Conservation (phyloP, 2,329 filamentous ascomycete species). For the Pyricularia pennisetigena region DNA sequence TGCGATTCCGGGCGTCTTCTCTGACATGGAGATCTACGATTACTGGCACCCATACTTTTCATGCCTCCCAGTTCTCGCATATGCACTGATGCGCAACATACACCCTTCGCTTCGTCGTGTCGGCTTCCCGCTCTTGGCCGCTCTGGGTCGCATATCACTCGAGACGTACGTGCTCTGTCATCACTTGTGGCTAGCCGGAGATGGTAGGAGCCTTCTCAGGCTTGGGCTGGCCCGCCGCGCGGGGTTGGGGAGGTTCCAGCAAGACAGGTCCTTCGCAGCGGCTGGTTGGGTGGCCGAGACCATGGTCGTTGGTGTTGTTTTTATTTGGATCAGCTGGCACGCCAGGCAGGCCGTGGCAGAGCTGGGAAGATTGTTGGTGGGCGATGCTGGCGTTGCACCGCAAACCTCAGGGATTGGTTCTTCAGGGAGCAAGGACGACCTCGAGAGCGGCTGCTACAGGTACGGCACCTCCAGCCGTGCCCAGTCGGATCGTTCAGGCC, state of each 20-base stretch:
- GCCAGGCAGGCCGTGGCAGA: background rate
- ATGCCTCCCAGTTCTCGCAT: slow-evolving; percentile 41
- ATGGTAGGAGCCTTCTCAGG: slow-evolving; percentile 41
- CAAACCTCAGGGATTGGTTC: background rate
- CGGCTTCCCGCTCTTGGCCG: slow-evolving; percentile 20
- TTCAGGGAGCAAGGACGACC: background rate
- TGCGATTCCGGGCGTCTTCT: background rate
- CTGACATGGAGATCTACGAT: slow-evolving; percentile 8
- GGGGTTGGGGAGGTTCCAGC: background rate
- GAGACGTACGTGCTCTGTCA: slow-evolving; percentile 52
- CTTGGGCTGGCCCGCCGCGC: slow-evolving; percentile 6
- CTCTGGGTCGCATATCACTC: slow-evolving; percentile 44
- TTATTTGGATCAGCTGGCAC: slow-evolving; percentile 12
- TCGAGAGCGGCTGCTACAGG: slow-evolving; percentile 1
- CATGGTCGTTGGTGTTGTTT: slow-evolving; percentile 14
- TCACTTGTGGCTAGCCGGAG: slow-evolving; percentile 51
- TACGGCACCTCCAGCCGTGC: background rate
- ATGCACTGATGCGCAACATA: slow-evolving; percentile 34
- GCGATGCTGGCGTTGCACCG: background rate
- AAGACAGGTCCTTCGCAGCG: slow-evolving; percentile 4
- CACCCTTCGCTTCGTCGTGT: slow-evolving; percentile 30
- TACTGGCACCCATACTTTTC: slow-evolving; percentile 30
- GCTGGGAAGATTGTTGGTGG: background rate
- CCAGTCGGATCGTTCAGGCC: background rate
- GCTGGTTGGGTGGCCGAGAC: slow-evolving; percentile 14